Base-by-base conservation (phyloP, 1,139 yeast genomes). In the Hyphopichia fennica region DNA sequence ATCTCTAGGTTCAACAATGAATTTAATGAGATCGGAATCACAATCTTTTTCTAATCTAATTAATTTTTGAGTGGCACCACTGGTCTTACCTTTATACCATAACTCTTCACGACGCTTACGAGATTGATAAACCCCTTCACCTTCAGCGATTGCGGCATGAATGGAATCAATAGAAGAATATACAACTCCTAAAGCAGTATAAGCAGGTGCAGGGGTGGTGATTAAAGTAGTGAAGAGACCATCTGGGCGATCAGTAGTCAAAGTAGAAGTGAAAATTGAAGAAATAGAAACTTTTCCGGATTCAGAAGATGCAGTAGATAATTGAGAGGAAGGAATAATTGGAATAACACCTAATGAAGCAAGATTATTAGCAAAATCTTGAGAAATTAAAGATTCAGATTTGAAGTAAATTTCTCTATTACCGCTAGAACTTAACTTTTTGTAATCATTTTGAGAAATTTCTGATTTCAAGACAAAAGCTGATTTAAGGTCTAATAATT, bases 61-160 rank as follows among this genome's bases (percentile, higher is more conserved):
- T 41, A 93, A 73, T 51, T 73, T 74, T 65, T 93, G 99, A 1
- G 96, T 88, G 40, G 96, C 96, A 10, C 99, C 99, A 28, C 96
- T 86, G 4, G 96, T 87, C 45, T 87, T 87, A 31, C 99, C 99
- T 64, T 93, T 93, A 64, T 86, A 87, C 99, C 99, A 93, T 45
- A 93, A 75, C 45, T 72, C 78, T 19, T 95, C 89, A 46, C 85
- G 84, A 50, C 89, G 80, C 50, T 84, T 83, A 53, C 99, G 84
- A 5, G 96, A 89, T 65, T 87, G 97, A 65, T 93, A 93, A 8
- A 93, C 96, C 40, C 99, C 99, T 13, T 87, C 82, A 38, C 81
- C 79, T 32, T 88, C 87, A 46, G 81, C 80, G 51, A 93, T 78
- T 4, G 98, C 93, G 53, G 87, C 95, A 39, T 76, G 68, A 51